Base-by-base conservation (phyloP, 805 yeast species). In the Ogataea degrootiae region DNA sequence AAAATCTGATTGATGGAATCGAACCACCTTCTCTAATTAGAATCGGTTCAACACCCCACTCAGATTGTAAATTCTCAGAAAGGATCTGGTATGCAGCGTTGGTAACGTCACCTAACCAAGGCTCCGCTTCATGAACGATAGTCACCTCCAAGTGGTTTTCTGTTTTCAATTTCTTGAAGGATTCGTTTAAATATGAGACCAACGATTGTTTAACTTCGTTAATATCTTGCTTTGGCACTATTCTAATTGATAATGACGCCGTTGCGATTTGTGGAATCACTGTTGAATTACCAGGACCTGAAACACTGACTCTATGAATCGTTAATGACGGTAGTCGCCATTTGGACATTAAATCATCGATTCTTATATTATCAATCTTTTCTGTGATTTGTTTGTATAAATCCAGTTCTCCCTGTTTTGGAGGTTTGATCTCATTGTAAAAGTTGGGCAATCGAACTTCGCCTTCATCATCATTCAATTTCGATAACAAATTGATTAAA, bases 1-100 rank as follows among this genome's bases (percentile, higher is more conserved):
- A 68, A 50, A 85, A 85, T 52, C 97, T 69, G 7, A 94, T 82
- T 11, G 92, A 84, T 2, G 99, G 97, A 63, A 92, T 90, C 0
- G 97, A 88, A 0, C 99, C 99, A 51, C 99, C 99, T 69, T 94
- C 99, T 54, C 98, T 79, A 33, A 94, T 87, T 50, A 82, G 84
- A 38, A 92, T 69, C 2, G 98, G 97, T 46, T 86, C 87, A 12
- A 73, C 68, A 0, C 78, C 80, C 99, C 99, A 92, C 46, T 82
- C 87, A 4, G 70, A 64, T 38, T 71, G 67, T 33, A 92, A 71
- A 43, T 86, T 88, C 22, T 78, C 69, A 46, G 75, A 73, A 34
- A 94, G 69, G 8, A 85, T 74, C 56, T 79, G 74, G 63, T 87
- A 94, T 2, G 91, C 88, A 39, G 74, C 74, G 59, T 87, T 90